Base-by-base conservation (phyloP, 108 stramenopile genomes). In the Stephanodiscus triporus region DNA sequence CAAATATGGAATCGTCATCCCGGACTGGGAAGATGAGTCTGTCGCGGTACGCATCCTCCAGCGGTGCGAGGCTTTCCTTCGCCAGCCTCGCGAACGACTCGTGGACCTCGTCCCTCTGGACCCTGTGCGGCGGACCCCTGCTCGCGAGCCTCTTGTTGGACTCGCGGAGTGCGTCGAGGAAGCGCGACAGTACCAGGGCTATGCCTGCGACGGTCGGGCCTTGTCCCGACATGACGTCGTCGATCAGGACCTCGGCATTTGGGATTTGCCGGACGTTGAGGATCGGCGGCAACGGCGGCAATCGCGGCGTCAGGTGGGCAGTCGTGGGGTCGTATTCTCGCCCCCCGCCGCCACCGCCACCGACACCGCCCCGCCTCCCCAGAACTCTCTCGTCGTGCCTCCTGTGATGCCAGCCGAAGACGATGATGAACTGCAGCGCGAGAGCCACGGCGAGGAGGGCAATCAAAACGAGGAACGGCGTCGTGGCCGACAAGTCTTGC, bases 1-100 rank as follows among this genome's bases (percentile, higher is more conserved):
- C 77, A 65, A 95, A 98, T 23, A 97, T 93, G 6, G 83, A 79
- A 56, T 85, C 87, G 68, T 92, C 91, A 0, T 85, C 70, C 45
- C 80, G 43, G 42, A 88, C 70, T 0, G 88, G 87, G 64, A 92
- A 89, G 30, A 91, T 87, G 0, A 63, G 40, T 61, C 67, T 66
- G 19, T 76, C 84, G n/a, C 82, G 50, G 66, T 91, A 91, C 0
- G 36, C 63, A 26, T 63, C 47, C 42, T 92, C 91, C 10, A 89
- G 69, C 40, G 87, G 84, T 10, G 29, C 36, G 0, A 92, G 24
- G 53, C 84, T 58, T n/a, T 77, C 51, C 7, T 63, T 32, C 13
- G 87, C 80, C 26, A 88, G 22, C 10, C 69, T 47, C 24, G 80
- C 76, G 68, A 82, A 92, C n/a, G 80, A 47, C 3, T 72, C 34